These are phyloP conservation scores for Rostrohypoxylon terebratum DNA, from an alignment of 495 filamentous ascomycete genomes.

Conservation along the genomic window DNA sequence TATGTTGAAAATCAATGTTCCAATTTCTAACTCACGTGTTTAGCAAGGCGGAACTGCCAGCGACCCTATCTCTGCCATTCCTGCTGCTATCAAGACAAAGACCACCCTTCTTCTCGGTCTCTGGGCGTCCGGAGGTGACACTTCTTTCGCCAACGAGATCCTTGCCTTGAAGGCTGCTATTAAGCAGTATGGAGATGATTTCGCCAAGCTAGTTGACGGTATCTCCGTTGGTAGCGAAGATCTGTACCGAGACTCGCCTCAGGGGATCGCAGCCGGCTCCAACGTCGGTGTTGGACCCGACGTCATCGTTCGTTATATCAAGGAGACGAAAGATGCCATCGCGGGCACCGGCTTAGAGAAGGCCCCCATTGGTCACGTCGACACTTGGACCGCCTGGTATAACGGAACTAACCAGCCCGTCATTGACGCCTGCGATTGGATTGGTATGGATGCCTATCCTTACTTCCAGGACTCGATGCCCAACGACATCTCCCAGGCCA, in stretches of 20 bases:
- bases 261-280: conserved; percentile 56
- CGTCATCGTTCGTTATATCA: conserved; percentile 73
- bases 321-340: conserved; percentile 69
- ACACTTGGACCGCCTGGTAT: conserved; percentile 91
- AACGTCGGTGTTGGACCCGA: conserved; percentile 67
- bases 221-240: conserved; percentile 94
- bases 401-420: conserved; percentile 78
- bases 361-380: conserved; percentile 82
- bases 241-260: conserved; percentile 81
- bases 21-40: conserved; percentile 19
- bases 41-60: conserved; percentile 66
- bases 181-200: conserved; percentile 67
- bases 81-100: conserved; percentile 78
- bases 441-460: conserved; percentile 81
- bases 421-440: conserved; percentile 75
- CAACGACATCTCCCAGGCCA: conserved; percentile 73
- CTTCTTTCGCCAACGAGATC: conserved; percentile 74
- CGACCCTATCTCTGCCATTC: conserved; percentile 74
- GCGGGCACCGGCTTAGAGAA: conserved; percentile 65
- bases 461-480: conserved; percentile 78
- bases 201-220: conserved; percentile 76
- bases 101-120: conserved; percentile 80
- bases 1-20: too few species aligned
- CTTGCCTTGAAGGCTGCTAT: conserved; percentile 74
- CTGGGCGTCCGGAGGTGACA: conserved; percentile 77